These are phyloP conservation scores for Trichoderma oligosporum DNA, from an alignment of 2,329 filamentous ascomycete genomes.

Conservation along the genomic window DNA sequence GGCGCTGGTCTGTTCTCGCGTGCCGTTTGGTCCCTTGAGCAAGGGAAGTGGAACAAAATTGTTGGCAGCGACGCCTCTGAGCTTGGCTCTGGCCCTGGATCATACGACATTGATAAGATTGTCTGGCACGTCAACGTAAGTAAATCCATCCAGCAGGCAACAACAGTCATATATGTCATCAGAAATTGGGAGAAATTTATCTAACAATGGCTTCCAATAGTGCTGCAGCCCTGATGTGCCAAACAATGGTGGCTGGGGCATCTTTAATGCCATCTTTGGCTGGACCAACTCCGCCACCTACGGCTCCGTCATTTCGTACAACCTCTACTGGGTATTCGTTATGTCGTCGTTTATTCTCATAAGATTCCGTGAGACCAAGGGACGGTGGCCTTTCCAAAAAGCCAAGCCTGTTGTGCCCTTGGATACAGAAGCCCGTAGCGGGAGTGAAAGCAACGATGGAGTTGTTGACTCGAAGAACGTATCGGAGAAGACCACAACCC, in stretches of 20 bases:
- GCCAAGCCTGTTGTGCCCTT: conserved; percentile 26
- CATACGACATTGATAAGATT: conserved; percentile 72
- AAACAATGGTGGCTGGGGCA: conserved; percentile 75
- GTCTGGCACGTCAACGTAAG: conserved; percentile 80
- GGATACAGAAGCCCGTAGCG: conserved; percentile 23
- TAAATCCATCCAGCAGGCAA: conserved; percentile 20
- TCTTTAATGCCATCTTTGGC: conserved; percentile 81
- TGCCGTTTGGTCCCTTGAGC: conserved; percentile 70
- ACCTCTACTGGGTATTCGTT: conserved; percentile 78
- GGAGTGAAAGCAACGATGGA: conserved; percentile 28
- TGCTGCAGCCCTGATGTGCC: conserved; percentile 73
- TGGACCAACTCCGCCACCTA: conserved; percentile 89
- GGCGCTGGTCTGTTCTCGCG: conserved; percentile 78
- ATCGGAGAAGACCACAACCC: conserved; percentile 29
- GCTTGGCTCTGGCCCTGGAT: conserved; percentile 60
- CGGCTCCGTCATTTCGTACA: conserved; percentile 82
- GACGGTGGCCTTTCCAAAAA: conserved; percentile 46
- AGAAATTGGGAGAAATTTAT: neutral
- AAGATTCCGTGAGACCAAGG: conserved; percentile 61
- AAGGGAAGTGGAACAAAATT: conserved; percentile 62
- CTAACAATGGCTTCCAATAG: conserved; percentile 36
- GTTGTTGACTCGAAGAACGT: conserved; percentile 27
- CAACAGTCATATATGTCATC: no score
- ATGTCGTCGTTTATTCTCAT: conserved; percentile 65
- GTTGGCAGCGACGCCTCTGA: conserved; percentile 56